Base-by-base conservation (phyloP, 2,329 filamentous ascomycete species). In the Fusarium sp. region DNA sequence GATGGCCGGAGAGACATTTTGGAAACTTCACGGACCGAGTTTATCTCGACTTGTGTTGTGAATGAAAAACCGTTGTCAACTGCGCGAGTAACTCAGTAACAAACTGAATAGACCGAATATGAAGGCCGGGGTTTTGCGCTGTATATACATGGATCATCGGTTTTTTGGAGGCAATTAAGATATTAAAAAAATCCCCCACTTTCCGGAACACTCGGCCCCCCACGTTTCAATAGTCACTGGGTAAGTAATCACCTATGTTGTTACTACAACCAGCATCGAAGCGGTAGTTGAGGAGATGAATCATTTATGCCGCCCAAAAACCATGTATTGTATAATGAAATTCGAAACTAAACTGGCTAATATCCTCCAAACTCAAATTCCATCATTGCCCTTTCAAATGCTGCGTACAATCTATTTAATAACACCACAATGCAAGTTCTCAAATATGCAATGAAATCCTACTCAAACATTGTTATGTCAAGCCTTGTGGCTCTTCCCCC, bases 341-440 rank as follows among this genome's bases (percentile, higher is more conserved):
- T 40, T 57, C 40, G 42, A 69, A 51, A 51, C 26, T 50, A 64
- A 44, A 59, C 33, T 62, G 57, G 52, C 31, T 45, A 26, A 53
- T 52, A 51, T 56, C 37, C 40, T 62, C 23, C 42, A 60, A 23
- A 70, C 28, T n/a, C 34, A 55, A 37, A 53, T 69, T 65, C 62
- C 67, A n/a, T 60, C 58, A 60, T 37, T 40, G 33, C 37, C 23
- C 28, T 53, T 47, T 38, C 52, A 59, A 54, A 72, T 65, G 71
- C 71, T 63, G 58, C 54, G 54, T 67, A 71, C 62, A 70, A 69
- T 74, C 71, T 73, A 73, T 69, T 54, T 50, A 70, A 50, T 33
- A 51, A 62, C 63, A 70, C 60, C 62, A 51, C 54, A 61, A 72
- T 73, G 70, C 71, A 72, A 72, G 59, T 47, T 60, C 64, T 62